Conservation (phyloP, 176 grass and related monocot species). For the maize (Zea mays) region Zm-B73-REFERENCE-NAM-5.0 NC_050100.1:59949001-59949500, state of each 20-base stretch:
- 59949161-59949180: not conserved
- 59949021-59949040: not conserved
- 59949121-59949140: not conserved
- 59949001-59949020: not conserved
- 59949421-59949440: slow-evolving; percentile 38
- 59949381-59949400: slow-evolving; percentile 59
- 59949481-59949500: slow-evolving; percentile 49
- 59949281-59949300: slow-evolving; percentile 41
- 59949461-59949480: slow-evolving; percentile 51
- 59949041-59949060: not conserved
- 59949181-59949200: slow-evolving; percentile 4
- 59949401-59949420: slow-evolving; percentile 48
- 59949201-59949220: slow-evolving; percentile 1
- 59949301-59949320: slow-evolving; percentile 41
- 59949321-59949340: slow-evolving; percentile 50
- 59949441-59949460: slow-evolving; percentile 40
- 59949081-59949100: not conserved
- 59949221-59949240: slow-evolving; percentile 3
- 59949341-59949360: slow-evolving; percentile 33
- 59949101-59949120: not conserved
- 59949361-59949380: slow-evolving; percentile 23
- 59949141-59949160: slow-evolving; percentile 6
- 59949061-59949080: not conserved
- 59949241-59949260: slow-evolving; percentile 61
- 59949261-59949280: slow-evolving; percentile 38